Base-by-base conservation (phyloP, 225 moss, liverwort and hornwort species). In the Physcomitrium patens region DNA sequence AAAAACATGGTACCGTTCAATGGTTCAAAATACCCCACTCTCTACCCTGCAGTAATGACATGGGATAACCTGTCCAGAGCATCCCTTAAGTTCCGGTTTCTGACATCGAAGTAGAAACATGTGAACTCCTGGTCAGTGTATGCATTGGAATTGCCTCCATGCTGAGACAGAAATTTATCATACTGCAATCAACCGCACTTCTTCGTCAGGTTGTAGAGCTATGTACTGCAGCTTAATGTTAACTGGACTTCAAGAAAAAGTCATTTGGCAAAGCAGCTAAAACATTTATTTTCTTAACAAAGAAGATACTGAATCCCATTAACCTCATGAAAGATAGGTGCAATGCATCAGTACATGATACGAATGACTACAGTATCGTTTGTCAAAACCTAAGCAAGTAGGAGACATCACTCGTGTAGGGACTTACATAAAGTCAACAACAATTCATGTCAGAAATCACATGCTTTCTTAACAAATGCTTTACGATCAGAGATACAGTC, bases 81-180 rank as follows among this genome's bases (percentile, higher is more conserved):
- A 63, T 71, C 85, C 72, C 78, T 88, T n/a, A 90, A 81, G 66
- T 64, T 69, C 24, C 71, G 72, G n/a, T 80, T 86, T 57, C 81
- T 73, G 44, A 88, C 76, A 63, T 90, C 88, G 67, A 90, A 90
- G 62, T 90, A 81, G 77, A 74, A 90, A 60, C 86, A 86, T 18
- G 88, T 90, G 59, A 76, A 81, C 47, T 90, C 88, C 79, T 83
- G 75, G 46, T 90, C 90, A 15, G 90, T 90, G 70, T 79, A 88
- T 2, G 90, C 88, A 76, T 88, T 90, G 27, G 77, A 82, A 57
- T 59, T 67, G 61, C 88, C 88, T 81, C 88, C 88, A 75, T 86
- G 76, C 56, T 65, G 66, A 7, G 88, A 78, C 59, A 90, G 54
- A 80, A 63, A 86, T 24, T 72, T 83, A 53, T 88, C 86, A 76